Percentiles rank a stretch among this genome's conserved stretches.
phyloP scores from a whole-genome alignment of 1,139 yeast genomes.

The Chernovozyma sophiae-reginae region DNA sequence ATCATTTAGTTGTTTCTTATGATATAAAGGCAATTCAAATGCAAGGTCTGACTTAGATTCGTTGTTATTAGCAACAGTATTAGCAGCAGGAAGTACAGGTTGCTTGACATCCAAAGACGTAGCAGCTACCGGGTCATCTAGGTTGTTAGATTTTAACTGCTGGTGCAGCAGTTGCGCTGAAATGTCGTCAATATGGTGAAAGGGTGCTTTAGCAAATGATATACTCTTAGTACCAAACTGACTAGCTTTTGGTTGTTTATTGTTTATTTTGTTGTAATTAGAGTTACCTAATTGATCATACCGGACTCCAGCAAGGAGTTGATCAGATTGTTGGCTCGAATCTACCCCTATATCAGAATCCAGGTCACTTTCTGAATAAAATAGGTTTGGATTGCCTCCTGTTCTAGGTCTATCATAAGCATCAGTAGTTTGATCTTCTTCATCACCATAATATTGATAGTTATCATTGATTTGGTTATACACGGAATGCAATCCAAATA shows the following conservation, averaged over 20 bases:
- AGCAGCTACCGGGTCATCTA: too few relatives aligned
- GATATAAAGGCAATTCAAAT: constrained; percentile 8
- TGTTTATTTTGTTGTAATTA: not conserved
- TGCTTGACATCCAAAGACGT: too few relatives aligned
- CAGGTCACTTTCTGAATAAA: constrained; percentile 8
- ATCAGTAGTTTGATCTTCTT: constrained; percentile 4
- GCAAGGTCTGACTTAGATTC: constrained; percentile 7
- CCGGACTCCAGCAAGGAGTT: not conserved
- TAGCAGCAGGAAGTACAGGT: too few relatives aligned
- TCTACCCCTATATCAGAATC: constrained; percentile 3
- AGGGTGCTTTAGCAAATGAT: not conserved
- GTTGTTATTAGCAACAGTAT: constrained; percentile 9
- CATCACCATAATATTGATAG: constrained; percentile 32
- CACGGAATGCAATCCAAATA: constrained; percentile 51
- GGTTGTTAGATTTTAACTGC: too few relatives aligned
- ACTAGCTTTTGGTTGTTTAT: not conserved
- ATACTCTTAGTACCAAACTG: not conserved
- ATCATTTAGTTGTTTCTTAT: constrained; percentile 11
- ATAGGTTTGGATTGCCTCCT: constrained; percentile 4
- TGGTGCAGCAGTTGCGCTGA: constrained; percentile 5
- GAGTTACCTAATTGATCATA: not conserved
- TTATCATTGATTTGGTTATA: constrained; percentile 39
- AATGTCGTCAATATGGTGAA: not conserved
- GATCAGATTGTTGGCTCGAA: not conserved
- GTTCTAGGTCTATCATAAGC: constrained; percentile 5